Evolutionary conservation across 2,329 filamentous ascomycete genomes (phyloP), one percentile per base, ranked within the genome.

Genomic region (Fusarium ambrosium): DNA sequence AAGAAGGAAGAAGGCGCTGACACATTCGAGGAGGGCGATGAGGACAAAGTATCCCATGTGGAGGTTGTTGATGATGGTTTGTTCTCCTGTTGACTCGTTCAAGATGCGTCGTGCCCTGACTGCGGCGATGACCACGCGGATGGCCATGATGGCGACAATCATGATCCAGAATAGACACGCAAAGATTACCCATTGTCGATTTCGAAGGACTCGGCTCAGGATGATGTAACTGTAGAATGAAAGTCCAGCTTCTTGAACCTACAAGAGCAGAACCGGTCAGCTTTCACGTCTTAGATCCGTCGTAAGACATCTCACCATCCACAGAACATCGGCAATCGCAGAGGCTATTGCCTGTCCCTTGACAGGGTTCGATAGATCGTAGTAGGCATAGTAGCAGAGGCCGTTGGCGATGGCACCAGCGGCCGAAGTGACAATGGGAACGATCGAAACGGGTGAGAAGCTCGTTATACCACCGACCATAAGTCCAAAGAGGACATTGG

Each of bases 131-230:
- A 78, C 71, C 11, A 86, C 76, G 55, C 89, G 87, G 43, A 91
- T 85, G 0, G 86, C 80, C 2, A 82, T 78, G 41, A 91, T 88
- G 11, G 89, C 82, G 1, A 86, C 81, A 39, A 92, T 81, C 71
- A 92, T 89, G 4, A 86, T 87, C 71, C 90, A 92, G 73, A 92
- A 89, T 6, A 92, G 84, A 4, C 80, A 79, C 43, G 87, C 84
- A 68, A 90, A 90, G 4, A 87, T 81, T 2, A 83, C 79, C 70
- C 81, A 80, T 18, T 77, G 77, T n/a, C 73, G 75, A 61, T 86
- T 84, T 66, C 85, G 85, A 0, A 90, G 81, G n/a, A 89, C 84
- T 32, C 86, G 85, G 18, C 83, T 85, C 0, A 90, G 82, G 65
- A 89, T 88, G 39, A 88, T 82, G 75, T 88, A 90, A 64, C 88